Conservation (phyloP, 2,329 filamentous ascomycete genomes). For the Diaporthe citri region DNA sequence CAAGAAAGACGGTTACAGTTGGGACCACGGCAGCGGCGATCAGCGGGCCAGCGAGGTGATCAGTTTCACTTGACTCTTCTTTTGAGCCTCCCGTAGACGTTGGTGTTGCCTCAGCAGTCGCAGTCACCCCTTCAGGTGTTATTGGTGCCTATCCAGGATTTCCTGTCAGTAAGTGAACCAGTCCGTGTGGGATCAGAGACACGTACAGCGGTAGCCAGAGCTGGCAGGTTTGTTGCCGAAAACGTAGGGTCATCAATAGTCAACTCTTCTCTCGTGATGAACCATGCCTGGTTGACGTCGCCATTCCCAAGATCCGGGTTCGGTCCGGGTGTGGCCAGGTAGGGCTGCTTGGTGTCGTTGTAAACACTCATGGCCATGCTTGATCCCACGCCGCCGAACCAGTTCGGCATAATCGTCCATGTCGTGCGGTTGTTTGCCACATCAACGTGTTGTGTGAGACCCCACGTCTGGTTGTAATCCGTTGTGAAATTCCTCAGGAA, state of each 20-base stretch:
- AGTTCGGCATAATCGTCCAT: conserved; percentile 28
- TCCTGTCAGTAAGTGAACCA: not conserved
- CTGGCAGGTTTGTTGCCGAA: conserved; percentile 21
- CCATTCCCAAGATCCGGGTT: not conserved
- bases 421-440: conserved; percentile 4
- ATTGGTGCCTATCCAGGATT: not conserved
- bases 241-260: conserved; percentile 22
- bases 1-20: not conserved
- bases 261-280: not conserved
- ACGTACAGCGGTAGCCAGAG: conserved; percentile 31
- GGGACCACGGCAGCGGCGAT: conserved; percentile 34
- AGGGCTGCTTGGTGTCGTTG: conserved; percentile 19
- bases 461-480: conserved; percentile 27
- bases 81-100: not conserved
- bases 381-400: not conserved
- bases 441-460: not conserved
- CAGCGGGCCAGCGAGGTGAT: conserved; percentile 25
- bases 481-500: conserved; percentile 21
- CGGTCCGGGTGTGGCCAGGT: not conserved
- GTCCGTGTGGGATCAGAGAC: rapidly evolving
- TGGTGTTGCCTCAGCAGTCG: not conserved
- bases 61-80: not conserved
- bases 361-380: conserved; percentile 6
- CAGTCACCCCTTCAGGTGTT: not conserved
- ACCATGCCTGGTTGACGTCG: conserved; percentile 12